phyloP scores from a whole-genome alignment of 2,329 filamentous ascomycete genomes.

The Gaeumannomyces sp. region DNA sequence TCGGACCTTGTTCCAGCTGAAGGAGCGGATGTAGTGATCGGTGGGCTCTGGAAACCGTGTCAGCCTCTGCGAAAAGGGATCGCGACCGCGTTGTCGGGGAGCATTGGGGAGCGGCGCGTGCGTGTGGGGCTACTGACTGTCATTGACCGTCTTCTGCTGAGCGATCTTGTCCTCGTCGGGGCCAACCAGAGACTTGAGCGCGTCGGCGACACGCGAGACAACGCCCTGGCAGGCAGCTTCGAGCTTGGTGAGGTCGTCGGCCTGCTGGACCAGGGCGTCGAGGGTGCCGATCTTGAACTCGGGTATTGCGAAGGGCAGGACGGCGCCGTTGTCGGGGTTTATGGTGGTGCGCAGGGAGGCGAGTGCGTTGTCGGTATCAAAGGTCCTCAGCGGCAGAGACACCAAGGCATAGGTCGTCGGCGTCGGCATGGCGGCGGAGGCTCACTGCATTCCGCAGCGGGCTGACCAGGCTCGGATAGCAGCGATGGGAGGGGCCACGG shows the following conservation, averaged over 20 bases:
- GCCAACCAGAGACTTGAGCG: slow-evolving; percentile 74
- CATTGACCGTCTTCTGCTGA: slow-evolving; percentile 88
- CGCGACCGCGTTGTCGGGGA: not conserved
- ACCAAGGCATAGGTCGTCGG: slow-evolving; percentile 72
- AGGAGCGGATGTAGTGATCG: slow-evolving; percentile 82
- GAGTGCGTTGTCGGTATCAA: slow-evolving; percentile 79
- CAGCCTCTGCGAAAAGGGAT: not conserved
- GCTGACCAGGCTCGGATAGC: not conserved
- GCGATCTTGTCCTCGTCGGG: slow-evolving; percentile 76
- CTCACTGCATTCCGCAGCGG: slow-evolving; percentile 16
- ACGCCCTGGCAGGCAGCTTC: slow-evolving; percentile 73
- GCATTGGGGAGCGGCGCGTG: not conserved
- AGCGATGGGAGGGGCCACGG: not conserved
- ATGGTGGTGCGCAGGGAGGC: slow-evolving; percentile 68
- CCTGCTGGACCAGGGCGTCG: slow-evolving; percentile 91
- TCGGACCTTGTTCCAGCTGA: slow-evolving; percentile 96
- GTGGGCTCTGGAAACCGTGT: slow-evolving; percentile 65
- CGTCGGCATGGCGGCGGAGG: slow-evolving; percentile 31
- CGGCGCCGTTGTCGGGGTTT: slow-evolving; percentile 66
- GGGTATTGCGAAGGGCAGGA: slow-evolving; percentile 74
- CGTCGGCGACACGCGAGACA: slow-evolving; percentile 82
- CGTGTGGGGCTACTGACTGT: slow-evolving; percentile 55
- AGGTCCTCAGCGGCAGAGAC: slow-evolving; percentile 82
- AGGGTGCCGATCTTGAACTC: slow-evolving; percentile 97
- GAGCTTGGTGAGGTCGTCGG: slow-evolving; percentile 88